Conservation (phyloP, 192 early-diverging fungal species). For the Cladochytrium replicatum region DNA sequence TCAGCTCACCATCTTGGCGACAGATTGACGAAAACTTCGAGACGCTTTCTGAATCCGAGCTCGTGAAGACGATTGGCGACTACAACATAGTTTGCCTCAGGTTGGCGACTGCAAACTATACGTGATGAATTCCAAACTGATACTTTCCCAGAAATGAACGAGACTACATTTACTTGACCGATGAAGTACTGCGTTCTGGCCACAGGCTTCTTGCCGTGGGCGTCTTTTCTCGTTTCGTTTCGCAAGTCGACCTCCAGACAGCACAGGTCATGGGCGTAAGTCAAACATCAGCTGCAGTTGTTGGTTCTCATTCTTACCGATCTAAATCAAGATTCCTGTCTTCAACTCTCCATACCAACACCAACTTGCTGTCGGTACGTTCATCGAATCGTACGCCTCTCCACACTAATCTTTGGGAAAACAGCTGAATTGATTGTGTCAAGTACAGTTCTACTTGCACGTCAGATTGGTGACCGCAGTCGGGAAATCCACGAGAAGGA, state of each 20-base stretch:
- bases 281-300: too few species aligned
- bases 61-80: constrained; percentile 28
- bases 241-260: constrained; percentile 25
- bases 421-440: constrained; percentile 34
- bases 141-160: constrained; percentile 10
- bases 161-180: constrained; percentile 24
- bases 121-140: too few species aligned
- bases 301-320: too few species aligned
- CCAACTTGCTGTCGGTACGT: constrained; percentile 21
- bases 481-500: constrained; percentile 35
- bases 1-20: not conserved
- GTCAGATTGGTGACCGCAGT: constrained; percentile 35
- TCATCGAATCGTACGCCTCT: too few species aligned
- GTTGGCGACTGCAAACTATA: too few species aligned
- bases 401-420: too few species aligned
- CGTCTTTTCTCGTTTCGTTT: constrained; percentile 23
- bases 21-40: constrained; percentile 27
- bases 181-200: constrained; percentile 30
- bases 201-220: constrained; percentile 32
- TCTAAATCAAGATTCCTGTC: constrained; percentile 35
- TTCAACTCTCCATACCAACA: constrained; percentile 37
- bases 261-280: constrained; percentile 34
- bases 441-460: constrained; percentile 27
- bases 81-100: constrained; percentile 36
- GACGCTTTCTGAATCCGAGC: constrained; percentile 23